Base-by-base conservation (phyloP, 2,329 filamentous ascomycete genomes). In the Pseudohalonectria lignicola region DNA sequence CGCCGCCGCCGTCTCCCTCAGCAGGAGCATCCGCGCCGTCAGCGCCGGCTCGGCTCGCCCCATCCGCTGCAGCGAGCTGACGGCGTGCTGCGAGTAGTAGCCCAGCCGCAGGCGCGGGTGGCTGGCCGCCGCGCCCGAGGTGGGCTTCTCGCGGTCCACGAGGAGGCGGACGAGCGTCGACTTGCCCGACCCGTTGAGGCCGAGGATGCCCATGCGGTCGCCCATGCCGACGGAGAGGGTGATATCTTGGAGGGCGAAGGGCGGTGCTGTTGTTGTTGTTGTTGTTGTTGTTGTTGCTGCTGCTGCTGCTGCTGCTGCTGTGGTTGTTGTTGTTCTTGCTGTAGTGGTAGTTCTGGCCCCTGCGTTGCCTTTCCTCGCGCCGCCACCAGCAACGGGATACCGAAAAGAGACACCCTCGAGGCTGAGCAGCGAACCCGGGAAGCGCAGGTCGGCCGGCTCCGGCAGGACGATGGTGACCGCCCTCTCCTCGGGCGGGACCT, bases 151-250 rank as follows among this genome's bases (percentile, higher is more conserved):
- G 12, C 68, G 66, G 1, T 71, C 75, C n/a, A 79, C 76, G 3
- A 90, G 69, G 4, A 90, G 61, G 34, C 74, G 78, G 41, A 90
- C 67, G 9, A 93, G 64, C 0, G 86, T 92, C 2, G 83, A 86
- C 56, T 93, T 93, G 2, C 86, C 86, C 1, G 76, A 74, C 1
- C 86, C 86, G 53, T 93, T 93, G 31, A 92, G 65, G 0, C 86
- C 86, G 18, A 86, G 66, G 30, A 93, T 68, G 0, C 83, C 86
- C 18, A 90, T 64, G 1, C 85, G 71, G 45, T 86, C 82, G 9
- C 84, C 82, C 53, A 77, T 74, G 41, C 83, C 73, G 11, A 93
- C 71, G 0, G 79, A 79, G 11, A 93, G 58, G 36, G 69, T 74
- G 21, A 88, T 59, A 8, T 78, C 74, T 17, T 75, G 68, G 13